phyloP scores from a whole-genome alignment of 768 basidiomycete genomes.

The Amanita muscaria region DNA sequence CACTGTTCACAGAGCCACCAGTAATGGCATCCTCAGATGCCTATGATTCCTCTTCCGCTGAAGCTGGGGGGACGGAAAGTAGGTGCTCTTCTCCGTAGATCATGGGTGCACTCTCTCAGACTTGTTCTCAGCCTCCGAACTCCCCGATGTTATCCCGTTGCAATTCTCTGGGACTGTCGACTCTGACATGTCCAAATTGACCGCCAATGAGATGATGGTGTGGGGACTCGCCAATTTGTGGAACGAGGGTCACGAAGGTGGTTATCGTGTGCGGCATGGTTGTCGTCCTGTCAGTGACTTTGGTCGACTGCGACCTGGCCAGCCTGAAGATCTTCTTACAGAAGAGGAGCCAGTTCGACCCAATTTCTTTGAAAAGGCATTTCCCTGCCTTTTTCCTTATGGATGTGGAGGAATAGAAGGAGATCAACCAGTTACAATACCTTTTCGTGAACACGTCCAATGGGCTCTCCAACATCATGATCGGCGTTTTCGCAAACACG shows the following conservation, averaged over 20 bases:
- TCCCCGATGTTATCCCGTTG: conserved; percentile 25
- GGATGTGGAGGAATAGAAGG: conserved; percentile 25
- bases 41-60: no score
- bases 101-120: no score
- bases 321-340: not conserved
- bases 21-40: no score
- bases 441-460: conserved; percentile 16
- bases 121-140: conserved; percentile 18
- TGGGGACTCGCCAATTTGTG: conserved; percentile 19
- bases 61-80: no score
- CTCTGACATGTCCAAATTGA: conserved; percentile 18
- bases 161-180: conserved; percentile 18
- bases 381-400: conserved; percentile 23
- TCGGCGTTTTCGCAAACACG: conserved; percentile 22
- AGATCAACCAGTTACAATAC: not conserved
- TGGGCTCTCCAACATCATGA: conserved; percentile 24
- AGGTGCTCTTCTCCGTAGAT: conserved; percentile 7
- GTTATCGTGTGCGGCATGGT: conserved; percentile 20
- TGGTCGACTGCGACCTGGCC: conserved; percentile 1
- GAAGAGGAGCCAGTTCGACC: no score
- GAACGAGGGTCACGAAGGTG: conserved; percentile 14
- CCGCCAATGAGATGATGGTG: conserved; percentile 13
- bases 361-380: conserved; percentile 16
- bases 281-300: conserved; percentile 12
- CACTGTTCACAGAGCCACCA: no score